Base-by-base conservation (phyloP, 441 rosid genomes). In the Pelargonium citronellum region DNA sequence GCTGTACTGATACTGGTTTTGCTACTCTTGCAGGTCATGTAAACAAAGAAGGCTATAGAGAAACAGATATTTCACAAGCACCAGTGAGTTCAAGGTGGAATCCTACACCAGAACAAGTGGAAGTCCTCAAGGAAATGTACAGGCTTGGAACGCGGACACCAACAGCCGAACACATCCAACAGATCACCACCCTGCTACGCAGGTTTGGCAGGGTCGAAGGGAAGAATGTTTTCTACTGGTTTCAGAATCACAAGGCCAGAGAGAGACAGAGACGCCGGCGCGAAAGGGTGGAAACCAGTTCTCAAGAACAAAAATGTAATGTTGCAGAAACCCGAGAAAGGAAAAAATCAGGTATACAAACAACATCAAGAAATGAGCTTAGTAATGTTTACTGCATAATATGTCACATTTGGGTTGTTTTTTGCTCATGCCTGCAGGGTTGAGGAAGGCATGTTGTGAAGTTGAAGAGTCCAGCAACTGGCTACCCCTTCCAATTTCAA, bases 191-290 rank as follows among this genome's bases (percentile, higher is more conserved):
- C 0, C 73, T 78, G 78, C 87, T 85, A 41, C 79, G 85, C 39
- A 72, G 82, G 76, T 86, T 82, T 70, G 92, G 92, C 4, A 86
- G 74, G 77, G 80, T 89, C 39, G 92, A 89, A 77, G 92, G 89
- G 3, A 89, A 87, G 75, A 89, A 87, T 67, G 91, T 89, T 41
- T 89, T 87, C 79, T 89, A 87, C 80, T 89, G 92, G 95, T 87
- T 89, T 76, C 95, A 89, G 67, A 89, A 87, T 69, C 95, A 87
- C 24, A 89, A 89, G 68, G 88, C 95, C 13, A 85, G 89, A 78
- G 95, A 89, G 61, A 67, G 91, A 57, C 86, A 74, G 3, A 86
- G 82, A 77, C 85, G 87, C 22, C 86, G 88, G 17, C 87, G 87
- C 9, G 71, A 58, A 67, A 67, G 27, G 64, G 24, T 57, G 0